Conservation (phyloP, 768 basidiomycete genomes). For the Leccinellum rugosiceps region DNA sequence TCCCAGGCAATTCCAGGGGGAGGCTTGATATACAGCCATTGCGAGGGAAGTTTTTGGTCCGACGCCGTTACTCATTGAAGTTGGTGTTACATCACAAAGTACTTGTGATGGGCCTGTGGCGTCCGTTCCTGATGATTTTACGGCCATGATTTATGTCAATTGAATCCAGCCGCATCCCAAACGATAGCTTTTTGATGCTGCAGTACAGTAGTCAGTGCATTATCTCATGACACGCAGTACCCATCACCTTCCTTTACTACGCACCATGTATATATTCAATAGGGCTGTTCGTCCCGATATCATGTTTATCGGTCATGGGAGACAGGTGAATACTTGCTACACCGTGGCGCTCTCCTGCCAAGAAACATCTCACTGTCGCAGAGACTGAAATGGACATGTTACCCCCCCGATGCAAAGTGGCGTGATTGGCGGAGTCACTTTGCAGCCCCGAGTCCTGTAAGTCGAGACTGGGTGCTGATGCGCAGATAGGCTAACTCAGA, state of each 20-base stretch:
- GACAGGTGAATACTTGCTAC: not conserved
- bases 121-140: not conserved
- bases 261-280: not conserved
- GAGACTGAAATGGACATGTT: not conserved
- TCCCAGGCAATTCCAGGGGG: conserved; percentile 58
- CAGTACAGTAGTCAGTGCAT: not conserved
- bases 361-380: not conserved
- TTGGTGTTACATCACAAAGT: not conserved
- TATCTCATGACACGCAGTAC: not conserved
- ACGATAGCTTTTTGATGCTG: not conserved
- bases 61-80: not conserved
- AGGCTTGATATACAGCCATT: not conserved
- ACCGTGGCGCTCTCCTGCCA: not conserved
- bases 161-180: not conserved
- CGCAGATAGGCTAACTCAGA: no score
- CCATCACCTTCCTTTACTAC: not conserved
- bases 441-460: not conserved
- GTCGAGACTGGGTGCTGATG: no score
- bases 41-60: not conserved
- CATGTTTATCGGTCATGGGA: not conserved
- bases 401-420: not conserved
- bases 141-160: not conserved
- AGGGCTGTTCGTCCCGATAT: not conserved
- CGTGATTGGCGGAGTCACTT: not conserved
- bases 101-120: not conserved